Percentiles rank a stretch among this genome's conserved stretches.
These are phyloP conservation scores for Voacanga thouarsii DNA, from an alignment of 257 asterid species.

Conservation along the genomic window DNA sequence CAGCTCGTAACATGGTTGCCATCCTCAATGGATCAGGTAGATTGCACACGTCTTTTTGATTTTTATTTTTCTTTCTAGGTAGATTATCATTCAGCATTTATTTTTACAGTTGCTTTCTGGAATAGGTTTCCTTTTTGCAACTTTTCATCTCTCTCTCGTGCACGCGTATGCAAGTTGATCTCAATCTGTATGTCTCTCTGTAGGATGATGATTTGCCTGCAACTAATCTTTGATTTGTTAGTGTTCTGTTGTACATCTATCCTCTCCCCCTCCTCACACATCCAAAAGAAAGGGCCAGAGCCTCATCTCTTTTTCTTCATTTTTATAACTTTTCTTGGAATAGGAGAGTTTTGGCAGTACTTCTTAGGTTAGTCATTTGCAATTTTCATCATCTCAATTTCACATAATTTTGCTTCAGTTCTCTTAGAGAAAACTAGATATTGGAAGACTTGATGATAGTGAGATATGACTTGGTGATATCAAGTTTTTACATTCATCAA, in stretches of 20 bases:
- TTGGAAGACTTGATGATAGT: background rate
- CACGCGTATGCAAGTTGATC: background rate
- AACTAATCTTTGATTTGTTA: background rate
- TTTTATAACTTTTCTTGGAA: background rate
- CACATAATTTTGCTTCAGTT: background rate
- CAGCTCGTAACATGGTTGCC: conserved; percentile 89
- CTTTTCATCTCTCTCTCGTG: background rate
- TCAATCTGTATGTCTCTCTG: background rate
- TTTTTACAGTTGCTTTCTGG: background rate
- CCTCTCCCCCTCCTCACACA: background rate
- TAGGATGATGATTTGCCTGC: background rate
- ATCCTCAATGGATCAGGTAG: conserved; percentile 95
- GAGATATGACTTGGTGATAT: too few relatives aligned
- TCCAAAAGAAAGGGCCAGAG: background rate
- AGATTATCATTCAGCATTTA: background rate
- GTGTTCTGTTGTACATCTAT: background rate
- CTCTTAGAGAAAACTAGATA: background rate
- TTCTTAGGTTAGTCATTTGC: background rate
- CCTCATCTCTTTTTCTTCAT: background rate
- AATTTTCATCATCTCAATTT: background rate
- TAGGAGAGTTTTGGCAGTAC: background rate
- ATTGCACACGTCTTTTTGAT: background rate
- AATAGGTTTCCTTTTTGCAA: background rate
- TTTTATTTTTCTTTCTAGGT: background rate
- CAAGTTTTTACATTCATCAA: too few relatives aligned